A percentile compares a stretch with the other conserved stretches of the same genome.
Evolutionary conservation across 345 rosid species (phyloP).

Genomic region (Rhizophora apiculata): DNA sequence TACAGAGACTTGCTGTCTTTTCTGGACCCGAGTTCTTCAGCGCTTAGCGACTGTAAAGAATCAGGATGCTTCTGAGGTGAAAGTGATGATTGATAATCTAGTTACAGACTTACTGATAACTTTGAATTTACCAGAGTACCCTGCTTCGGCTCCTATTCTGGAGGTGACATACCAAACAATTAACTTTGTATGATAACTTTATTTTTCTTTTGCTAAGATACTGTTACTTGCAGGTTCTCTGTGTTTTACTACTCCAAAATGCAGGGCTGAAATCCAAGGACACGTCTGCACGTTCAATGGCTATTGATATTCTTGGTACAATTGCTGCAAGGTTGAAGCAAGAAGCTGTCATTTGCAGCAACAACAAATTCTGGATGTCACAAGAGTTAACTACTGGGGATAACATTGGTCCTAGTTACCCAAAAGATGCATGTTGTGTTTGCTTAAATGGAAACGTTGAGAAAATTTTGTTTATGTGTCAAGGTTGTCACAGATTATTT

Average conservation of each 20-base stretch:
- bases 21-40: conserved; percentile 97
- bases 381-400: conserved; percentile 57
- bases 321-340: conserved; percentile 90
- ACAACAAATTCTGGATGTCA: conserved; percentile 59
- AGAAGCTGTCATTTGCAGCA: conserved; percentile 61
- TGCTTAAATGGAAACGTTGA: conserved; percentile 67
- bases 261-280: conserved; percentile 98
- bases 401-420: conserved; percentile 29
- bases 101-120: conserved; percentile 86
- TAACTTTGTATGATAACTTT: not conserved
- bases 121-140: conserved; percentile 91
- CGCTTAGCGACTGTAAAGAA: conserved; percentile 74
- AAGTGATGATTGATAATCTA: conserved; percentile 87
- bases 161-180: conserved; percentile 52
- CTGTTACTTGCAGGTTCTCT: conserved; percentile 73
- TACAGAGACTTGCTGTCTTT: conserved; percentile 89
- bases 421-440: conserved; percentile 60
- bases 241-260: conserved; percentile 90
- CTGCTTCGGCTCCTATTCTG: conserved; percentile 84
- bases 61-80: conserved; percentile 94
- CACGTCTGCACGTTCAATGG: conserved; percentile 77
- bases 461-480: conserved; percentile 58
- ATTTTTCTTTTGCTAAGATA: conserved; percentile 7
- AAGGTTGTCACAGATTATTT: conserved; percentile 71
- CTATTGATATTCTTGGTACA: conserved; percentile 92